A percentile compares a stretch with the other conserved stretches of the same genome.
phyloP scores from a whole-genome alignment of 352 stramenopile genomes.

The Plasmopara muralis region DNA sequence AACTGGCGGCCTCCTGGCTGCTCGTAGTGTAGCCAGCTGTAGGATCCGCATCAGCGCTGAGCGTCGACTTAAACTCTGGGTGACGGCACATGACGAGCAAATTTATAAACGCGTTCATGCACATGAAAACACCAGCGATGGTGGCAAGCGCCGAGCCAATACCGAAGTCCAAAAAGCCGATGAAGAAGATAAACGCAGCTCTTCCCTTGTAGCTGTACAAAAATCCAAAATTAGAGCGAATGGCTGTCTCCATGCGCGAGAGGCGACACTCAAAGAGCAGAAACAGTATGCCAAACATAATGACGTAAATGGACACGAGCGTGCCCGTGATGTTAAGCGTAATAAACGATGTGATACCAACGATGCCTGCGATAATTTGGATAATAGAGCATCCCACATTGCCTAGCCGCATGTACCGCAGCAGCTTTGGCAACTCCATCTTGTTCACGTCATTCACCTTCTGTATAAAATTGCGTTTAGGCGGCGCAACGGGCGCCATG shows the following conservation, averaged over 20 bases:
- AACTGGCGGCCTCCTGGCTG: slow-evolving; percentile 73
- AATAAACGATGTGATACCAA: slow-evolving; percentile 82
- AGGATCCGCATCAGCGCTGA: slow-evolving; percentile 66
- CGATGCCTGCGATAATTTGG: slow-evolving; percentile 74
- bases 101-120: slow-evolving; percentile 83
- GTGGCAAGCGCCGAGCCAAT: slow-evolving; percentile 77
- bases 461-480: slow-evolving; percentile 69
- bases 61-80: slow-evolving; percentile 76
- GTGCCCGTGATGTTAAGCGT: slow-evolving; percentile 87
- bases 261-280: slow-evolving; percentile 84
- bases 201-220: slow-evolving; percentile 84
- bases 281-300: slow-evolving; percentile 84
- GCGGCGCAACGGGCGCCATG: slow-evolving; percentile 38
- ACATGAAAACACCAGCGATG: slow-evolving; percentile 76
- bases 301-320: slow-evolving; percentile 85
- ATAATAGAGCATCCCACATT: slow-evolving; percentile 81
- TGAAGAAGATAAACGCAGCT: slow-evolving; percentile 86
- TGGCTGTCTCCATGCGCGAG: slow-evolving; percentile 77
- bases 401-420: slow-evolving; percentile 80
- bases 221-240: slow-evolving; percentile 83
- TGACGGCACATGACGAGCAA: slow-evolving; percentile 83
- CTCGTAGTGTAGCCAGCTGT: slow-evolving; percentile 73
- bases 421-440: slow-evolving; percentile 84
- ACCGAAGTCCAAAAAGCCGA: slow-evolving; percentile 83
- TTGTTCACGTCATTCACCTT: slow-evolving; percentile 87